phyloP scores from a whole-genome alignment of 2,329 filamentous ascomycete species.

The Xylariaceae sp. region DNA sequence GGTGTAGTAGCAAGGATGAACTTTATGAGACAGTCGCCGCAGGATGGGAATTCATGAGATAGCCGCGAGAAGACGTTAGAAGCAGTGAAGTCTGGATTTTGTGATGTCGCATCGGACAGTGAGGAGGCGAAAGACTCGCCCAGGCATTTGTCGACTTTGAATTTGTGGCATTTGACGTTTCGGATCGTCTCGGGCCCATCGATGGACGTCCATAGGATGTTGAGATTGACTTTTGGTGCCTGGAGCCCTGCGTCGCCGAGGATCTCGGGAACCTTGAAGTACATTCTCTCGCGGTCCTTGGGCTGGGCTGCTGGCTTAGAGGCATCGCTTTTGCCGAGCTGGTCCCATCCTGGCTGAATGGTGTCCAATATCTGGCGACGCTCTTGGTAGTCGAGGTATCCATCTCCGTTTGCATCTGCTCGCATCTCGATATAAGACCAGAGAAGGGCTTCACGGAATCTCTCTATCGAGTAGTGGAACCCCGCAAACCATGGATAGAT shows the following conservation, averaged over 20 bases:
- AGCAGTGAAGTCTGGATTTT: conserved; percentile 36
- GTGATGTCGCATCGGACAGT: conserved; percentile 30
- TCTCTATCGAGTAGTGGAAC: conserved; percentile 42
- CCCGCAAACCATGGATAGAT: conserved; percentile 40
- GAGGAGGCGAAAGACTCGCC: conserved; percentile 38
- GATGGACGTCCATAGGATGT: conserved; percentile 39
- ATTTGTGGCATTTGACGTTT: conserved; percentile 37
- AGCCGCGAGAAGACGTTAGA: conserved; percentile 37
- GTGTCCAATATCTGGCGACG: conserved; percentile 34
- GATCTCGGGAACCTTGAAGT: conserved; percentile 33
- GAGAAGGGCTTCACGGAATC: conserved; percentile 39
- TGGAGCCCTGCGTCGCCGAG: conserved; percentile 37
- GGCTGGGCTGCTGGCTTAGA: conserved; percentile 30
- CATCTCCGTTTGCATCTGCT: conserved; percentile 34
- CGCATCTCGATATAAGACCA: conserved; percentile 41
- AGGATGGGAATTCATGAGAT: conserved; percentile 35
- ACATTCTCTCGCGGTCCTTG: conserved; percentile 34
- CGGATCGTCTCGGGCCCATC: conserved; percentile 39
- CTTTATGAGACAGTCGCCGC: conserved; percentile 40
- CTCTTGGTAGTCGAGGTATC: conserved; percentile 38
- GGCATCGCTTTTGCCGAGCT: conserved; percentile 22
- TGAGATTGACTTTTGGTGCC: conserved; percentile 36
- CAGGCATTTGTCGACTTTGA: conserved; percentile 38
- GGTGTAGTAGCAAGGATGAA: conserved; percentile 30
- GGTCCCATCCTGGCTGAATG: conserved; percentile 31